Percentiles rank a stretch among this genome's conserved stretches.
These are phyloP conservation scores for Adansonia gregorii DNA, from an alignment of 441 rosid genomes.

Conservation along the genomic window DNA sequence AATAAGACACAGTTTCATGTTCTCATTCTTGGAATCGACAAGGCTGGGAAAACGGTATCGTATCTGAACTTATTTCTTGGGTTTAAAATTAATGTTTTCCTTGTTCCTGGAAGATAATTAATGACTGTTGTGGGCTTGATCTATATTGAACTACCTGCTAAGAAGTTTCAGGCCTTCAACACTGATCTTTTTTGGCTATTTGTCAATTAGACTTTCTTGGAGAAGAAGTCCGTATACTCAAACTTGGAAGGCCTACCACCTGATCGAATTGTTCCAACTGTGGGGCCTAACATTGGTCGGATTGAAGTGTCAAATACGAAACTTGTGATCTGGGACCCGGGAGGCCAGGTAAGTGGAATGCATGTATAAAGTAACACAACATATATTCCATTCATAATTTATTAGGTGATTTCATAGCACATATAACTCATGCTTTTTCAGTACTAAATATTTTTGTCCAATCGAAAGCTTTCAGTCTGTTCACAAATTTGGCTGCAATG, in stretches of 20 bases:
- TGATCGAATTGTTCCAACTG: slow-evolving; percentile 95
- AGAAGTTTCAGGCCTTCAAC: slow-evolving; percentile 8
- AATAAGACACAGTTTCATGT: slow-evolving; percentile 91
- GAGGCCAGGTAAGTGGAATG: slow-evolving; percentile 74
- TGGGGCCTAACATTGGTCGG: slow-evolving; percentile 92
- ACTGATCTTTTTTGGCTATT: slow-evolving; percentile 12
- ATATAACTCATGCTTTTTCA: background rate
- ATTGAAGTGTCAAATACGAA: slow-evolving; percentile 78
- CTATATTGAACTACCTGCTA: background rate
- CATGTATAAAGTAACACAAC: background rate
- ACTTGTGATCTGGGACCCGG: slow-evolving; percentile 95
- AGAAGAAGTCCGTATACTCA: slow-evolving; percentile 82
- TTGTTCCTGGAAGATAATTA: background rate
- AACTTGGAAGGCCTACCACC: slow-evolving; percentile 90
- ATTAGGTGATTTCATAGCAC: background rate
- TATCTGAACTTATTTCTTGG: slow-evolving; percentile 12
- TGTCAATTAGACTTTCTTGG: slow-evolving; percentile 70
- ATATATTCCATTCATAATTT: background rate
- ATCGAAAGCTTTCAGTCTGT: background rate
- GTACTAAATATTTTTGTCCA: background rate
- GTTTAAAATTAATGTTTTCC: background rate
- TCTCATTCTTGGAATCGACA: slow-evolving; percentile 96
- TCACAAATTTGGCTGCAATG: slow-evolving; percentile 6
- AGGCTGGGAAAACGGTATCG: slow-evolving; percentile 94
- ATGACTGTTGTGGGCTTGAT: slow-evolving; percentile 7